These are phyloP conservation scores for Dendrobium catenatum DNA, from an alignment of 106 monocot genomes.

Conservation along the genomic window DNA sequence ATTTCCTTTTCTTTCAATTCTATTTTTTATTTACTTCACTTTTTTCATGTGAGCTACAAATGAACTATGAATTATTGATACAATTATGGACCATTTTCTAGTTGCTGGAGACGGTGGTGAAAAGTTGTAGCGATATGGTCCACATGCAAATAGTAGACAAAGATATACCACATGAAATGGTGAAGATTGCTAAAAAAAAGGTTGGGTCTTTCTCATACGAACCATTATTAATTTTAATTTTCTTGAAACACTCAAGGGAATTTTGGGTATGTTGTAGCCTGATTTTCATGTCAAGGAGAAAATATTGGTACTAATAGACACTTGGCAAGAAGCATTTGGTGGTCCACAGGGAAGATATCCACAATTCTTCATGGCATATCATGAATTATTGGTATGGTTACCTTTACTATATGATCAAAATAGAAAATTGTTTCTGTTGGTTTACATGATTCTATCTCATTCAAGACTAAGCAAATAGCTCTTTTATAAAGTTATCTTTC, in stretches of 20 bases:
- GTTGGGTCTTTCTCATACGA: conserved; percentile 17
- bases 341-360: conserved; percentile 45
- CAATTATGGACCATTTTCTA: conserved; percentile 22
- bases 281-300: conserved; percentile 74
- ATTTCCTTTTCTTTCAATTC: too few relatives aligned
- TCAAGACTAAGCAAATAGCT: background rate
- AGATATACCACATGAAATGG: conserved; percentile 68
- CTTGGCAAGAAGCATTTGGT: conserved; percentile 66
- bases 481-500: background rate
- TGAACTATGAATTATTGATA: background rate
- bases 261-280: conserved; percentile 22
- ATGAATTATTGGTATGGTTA: conserved; percentile 45
- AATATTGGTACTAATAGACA: conserved; percentile 42
- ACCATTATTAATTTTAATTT: background rate
- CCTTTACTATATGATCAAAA: background rate
- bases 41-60: background rate
- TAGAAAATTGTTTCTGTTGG: background rate
- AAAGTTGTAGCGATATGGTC: conserved; percentile 77
- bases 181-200: conserved; percentile 90
- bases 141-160: conserved; percentile 81
- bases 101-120: conserved; percentile 75
- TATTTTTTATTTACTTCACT: background rate
- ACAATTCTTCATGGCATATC: conserved; percentile 54
- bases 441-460: background rate
- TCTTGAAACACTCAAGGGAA: background rate